Evolutionary conservation across 2,329 filamentous ascomycete species (phyloP), one percentile per base, ranked within the genome.

Genomic region (Apiospora aurea): DNA sequence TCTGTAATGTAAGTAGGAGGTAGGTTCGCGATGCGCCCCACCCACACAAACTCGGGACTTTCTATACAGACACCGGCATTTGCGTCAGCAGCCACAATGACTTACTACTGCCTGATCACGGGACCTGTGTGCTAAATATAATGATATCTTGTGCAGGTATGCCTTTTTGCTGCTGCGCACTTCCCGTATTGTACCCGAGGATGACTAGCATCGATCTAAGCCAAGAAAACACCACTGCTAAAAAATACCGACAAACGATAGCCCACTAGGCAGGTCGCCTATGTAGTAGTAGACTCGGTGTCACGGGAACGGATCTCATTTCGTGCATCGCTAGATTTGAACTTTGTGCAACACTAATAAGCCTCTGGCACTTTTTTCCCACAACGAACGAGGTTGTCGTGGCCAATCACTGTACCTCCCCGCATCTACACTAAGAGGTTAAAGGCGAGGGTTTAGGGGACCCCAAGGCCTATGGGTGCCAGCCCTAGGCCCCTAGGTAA

Each of bases 271-370:
- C n/a, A 64, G 57, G 21, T 41, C 34, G 57, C 57, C 29, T 24
- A 64, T 21, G 57, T 41, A 41, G 57, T 41, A 34, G 57, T 41
- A 41, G 57, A 64, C 57, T 64, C 57, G 57, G 57, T 64, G 57
- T 34, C 57, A 64, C 57, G 34, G 57, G 57, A 64, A 14, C 34
- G 57, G 57, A 64, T 64, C 34, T 64, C 57, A 64, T 64, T 64
- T 64, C 29, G 57, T 64, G 57, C 57, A 64, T n/a, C 57, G 57
- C 18, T 41, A 41, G 57, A 64, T 64, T 64, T 64, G 57, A 64
- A 64, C 34, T 64, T 64, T 64, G 57, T 41, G 57, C 34, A 64
- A 64, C 57, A 41, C 34, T 38, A 64, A n/a, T 38, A 64, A n/a
- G 21, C 34, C 29, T 41, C 34, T 64, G 34, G 57, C 2, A 41